Base-by-base conservation (phyloP, 2,329 filamentous ascomycete genomes). In the Sporothrix protearum region DNA sequence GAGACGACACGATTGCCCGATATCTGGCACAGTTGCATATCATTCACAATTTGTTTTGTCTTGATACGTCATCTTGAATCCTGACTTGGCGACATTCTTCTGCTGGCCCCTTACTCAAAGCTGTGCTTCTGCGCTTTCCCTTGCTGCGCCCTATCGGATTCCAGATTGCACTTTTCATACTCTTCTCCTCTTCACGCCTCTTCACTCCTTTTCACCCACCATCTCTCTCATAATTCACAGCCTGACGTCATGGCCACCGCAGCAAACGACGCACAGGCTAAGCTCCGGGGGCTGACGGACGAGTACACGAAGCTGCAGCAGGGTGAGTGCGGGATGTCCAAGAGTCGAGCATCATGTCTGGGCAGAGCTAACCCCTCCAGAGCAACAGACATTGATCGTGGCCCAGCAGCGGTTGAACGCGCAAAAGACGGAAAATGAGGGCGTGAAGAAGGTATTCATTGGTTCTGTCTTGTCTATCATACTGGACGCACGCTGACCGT, bases 391-490 rank as follows among this genome's bases (percentile, higher is more conserved):
- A 57, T 84, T 88, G 22, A 88, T 98, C 33, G 86, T 89, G 59
- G 92, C 93, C 10, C 89, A 94, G 74, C 94, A 99, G 83, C 96
- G 92, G 82, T 89, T 99, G 7, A 94, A 97, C 80, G 92, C 94
- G 7, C 96, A 99, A 81, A 92, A 92, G 80, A 93, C 97, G 78
- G 96, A 99, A 81, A 99, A 98, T 79, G 83, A 90, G 66, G 90
- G 91, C 19, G 96, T 99, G 10, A 89, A 96, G 80, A 91, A 92
- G 82, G 92, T 93, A 76, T 59, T 80, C 8, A 14, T 14, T n/a
- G n/a, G n/a, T n/a, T n/a, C n/a, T n/a, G n/a, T n/a, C n/a, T n/a
- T n/a, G n/a, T n/a, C n/a, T n/a, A n/a, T n/a, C n/a, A n/a, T n/a
- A n/a, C n/a, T n/a, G n/a, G n/a, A n/a, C n/a, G n/a, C n/a, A n/a